These are phyloP conservation scores for Trichoderma guizhouense DNA, from an alignment of 2,329 filamentous ascomycete species.

Conservation along the genomic window DNA sequence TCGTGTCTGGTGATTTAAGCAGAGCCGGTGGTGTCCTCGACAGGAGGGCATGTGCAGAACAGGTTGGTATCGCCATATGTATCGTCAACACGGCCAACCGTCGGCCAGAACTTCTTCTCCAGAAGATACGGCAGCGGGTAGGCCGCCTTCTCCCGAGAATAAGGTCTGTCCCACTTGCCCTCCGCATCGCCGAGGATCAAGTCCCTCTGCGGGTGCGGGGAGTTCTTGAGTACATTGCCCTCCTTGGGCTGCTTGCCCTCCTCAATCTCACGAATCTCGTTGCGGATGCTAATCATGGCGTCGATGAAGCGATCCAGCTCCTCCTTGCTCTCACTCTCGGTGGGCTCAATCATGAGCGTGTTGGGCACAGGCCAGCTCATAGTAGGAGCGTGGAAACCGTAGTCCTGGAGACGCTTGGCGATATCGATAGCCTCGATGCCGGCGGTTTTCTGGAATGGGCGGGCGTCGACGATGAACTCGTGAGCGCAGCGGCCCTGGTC, in stretches of 20 bases:
- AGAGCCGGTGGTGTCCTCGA: conserved; percentile 55
- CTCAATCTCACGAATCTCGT: conserved; percentile 82
- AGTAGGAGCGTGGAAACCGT: conserved; percentile 94
- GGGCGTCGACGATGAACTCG: conserved; percentile 92
- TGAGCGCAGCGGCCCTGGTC: conserved; percentile 83
- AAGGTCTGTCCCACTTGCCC: conserved; percentile 74
- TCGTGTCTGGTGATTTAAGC: neutral
- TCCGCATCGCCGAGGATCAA: conserved; percentile 57
- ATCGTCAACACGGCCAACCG: conserved; percentile 82
- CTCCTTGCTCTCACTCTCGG: conserved; percentile 85
- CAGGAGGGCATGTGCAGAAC: conserved; percentile 90
- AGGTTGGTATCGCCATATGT: conserved; percentile 87
- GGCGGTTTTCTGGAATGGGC: conserved; percentile 76
- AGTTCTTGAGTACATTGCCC: conserved; percentile 82
- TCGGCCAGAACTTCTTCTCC: conserved; percentile 98
- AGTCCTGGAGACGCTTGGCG: conserved; percentile 94
- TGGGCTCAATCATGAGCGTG: conserved; percentile 97
- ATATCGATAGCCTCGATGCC: conserved; percentile 92
- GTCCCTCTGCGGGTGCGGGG: conserved; percentile 82
- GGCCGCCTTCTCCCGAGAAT: conserved; percentile 76
- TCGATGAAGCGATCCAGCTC: conserved; percentile 94
- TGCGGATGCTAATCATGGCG: conserved; percentile 79
- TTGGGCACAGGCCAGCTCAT: conserved; percentile 96
- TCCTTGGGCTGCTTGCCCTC: conserved; percentile 70
- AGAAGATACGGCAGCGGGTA: conserved; percentile 79